Evolutionary conservation across 805 yeast species (phyloP).

Genomic region (Starmerella floricola): DNA sequence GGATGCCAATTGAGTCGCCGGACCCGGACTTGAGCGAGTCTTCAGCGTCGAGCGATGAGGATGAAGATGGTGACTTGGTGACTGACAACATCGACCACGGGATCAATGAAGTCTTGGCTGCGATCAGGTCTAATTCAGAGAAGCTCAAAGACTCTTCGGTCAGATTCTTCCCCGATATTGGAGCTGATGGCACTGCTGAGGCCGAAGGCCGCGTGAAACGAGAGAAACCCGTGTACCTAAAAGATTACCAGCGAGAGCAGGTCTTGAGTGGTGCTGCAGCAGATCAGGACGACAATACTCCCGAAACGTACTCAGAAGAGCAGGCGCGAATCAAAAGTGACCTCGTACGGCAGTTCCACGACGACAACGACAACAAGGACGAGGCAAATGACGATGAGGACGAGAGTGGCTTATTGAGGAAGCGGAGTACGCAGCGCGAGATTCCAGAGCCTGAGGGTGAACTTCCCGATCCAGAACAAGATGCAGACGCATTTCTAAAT

Average conservation of each 20-base stretch:
- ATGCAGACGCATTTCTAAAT: constrained; percentile 57
- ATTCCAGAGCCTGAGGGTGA: constrained; percentile 22
- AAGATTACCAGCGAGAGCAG: constrained; percentile 84
- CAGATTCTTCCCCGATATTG: constrained; percentile 62
- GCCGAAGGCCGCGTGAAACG: constrained; percentile 15
- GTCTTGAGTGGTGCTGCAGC: constrained; percentile 40
- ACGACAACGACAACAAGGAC: constrained; percentile 33
- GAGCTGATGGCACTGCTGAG: constrained; percentile 28
- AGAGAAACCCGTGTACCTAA: constrained; percentile 70
- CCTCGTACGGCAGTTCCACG: constrained; percentile 66
- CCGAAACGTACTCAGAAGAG: constrained; percentile 48
- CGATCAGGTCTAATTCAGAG: constrained; percentile 55
- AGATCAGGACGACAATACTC: too few relatives aligned
- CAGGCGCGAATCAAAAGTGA: constrained; percentile 64
- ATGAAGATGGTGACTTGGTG: constrained; percentile 76
- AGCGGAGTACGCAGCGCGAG: constrained; percentile 41
- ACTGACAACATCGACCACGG: constrained; percentile 80
- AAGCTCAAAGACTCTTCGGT: constrained; percentile 53
- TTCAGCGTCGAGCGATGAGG: constrained; percentile 45
- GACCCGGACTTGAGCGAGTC: neutral
- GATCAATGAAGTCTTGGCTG: constrained; percentile 54
- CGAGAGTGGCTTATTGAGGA: constrained; percentile 36
- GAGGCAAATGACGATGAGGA: constrained; percentile 34
- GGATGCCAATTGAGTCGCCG: neutral
- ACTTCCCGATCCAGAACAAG: constrained; percentile 50